phyloP scores from a whole-genome alignment of 208 protist species.

The Blechomonas ayalai region DNA sequence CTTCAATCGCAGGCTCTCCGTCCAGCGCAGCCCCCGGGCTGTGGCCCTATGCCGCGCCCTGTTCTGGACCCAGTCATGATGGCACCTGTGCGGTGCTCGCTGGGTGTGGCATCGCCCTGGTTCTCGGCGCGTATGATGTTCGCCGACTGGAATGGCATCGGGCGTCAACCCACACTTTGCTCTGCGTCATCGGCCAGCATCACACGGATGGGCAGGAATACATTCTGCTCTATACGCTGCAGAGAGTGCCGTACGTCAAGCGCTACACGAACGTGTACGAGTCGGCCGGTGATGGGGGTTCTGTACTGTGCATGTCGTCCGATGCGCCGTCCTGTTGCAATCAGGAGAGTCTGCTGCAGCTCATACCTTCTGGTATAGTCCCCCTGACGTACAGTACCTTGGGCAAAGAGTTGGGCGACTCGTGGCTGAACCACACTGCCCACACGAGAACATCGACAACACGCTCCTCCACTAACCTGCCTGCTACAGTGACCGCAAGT shows the following conservation, averaged over 20 bases:
- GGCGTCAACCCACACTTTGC: constrained; percentile 47
- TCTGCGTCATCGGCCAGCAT: constrained; percentile 64
- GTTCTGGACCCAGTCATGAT: too few species aligned
- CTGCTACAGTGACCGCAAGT: too few species aligned
- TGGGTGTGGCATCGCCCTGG: constrained; percentile 39
- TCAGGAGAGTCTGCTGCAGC: constrained; percentile 12
- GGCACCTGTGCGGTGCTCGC: constrained; percentile 26
- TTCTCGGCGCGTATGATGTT: constrained; percentile 41
- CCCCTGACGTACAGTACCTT: constrained; percentile 6
- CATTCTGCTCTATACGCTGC: constrained; percentile 62
- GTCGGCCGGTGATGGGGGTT: too few species aligned
- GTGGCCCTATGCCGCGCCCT: too few species aligned
- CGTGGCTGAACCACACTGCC: too few species aligned
- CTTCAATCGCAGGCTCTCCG: constrained; percentile 6
- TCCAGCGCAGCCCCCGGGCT: constrained; percentile 10
- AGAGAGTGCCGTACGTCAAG: constrained; percentile 27
- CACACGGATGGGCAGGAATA: constrained; percentile 20
- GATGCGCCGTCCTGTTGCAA: constrained; percentile 1
- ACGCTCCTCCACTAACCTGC: too few species aligned
- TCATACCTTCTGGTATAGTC: constrained; percentile 10
- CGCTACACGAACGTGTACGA: constrained; percentile 38
- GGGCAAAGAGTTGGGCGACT: too few species aligned
- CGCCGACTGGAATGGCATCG: constrained; percentile 54
- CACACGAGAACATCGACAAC: too few species aligned
- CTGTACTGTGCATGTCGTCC: too few species aligned